phyloP scores from a whole-genome alignment of 1,284 basidiomycete genomes.

The Cryptococcus depauperatus region DNA sequence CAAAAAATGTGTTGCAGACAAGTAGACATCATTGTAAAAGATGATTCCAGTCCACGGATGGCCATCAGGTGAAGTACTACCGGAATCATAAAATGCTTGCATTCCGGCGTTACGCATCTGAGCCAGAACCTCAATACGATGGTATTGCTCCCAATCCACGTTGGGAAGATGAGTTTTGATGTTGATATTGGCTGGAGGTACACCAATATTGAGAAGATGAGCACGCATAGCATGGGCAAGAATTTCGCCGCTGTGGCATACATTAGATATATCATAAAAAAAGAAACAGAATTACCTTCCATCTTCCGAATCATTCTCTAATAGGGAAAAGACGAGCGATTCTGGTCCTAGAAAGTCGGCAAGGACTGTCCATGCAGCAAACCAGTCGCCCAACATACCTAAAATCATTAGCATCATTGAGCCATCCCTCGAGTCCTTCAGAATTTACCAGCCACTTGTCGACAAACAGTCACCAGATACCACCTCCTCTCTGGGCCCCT shows the following conservation, averaged over 20 bases:
- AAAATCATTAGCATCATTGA: neutral
- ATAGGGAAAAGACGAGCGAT: conserved; percentile 30
- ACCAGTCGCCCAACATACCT: conserved; percentile 42
- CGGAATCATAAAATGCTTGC: conserved; percentile 38
- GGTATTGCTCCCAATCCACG: conserved; percentile 34
- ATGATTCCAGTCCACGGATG: conserved; percentile 40
- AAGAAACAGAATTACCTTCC: conserved; percentile 24
- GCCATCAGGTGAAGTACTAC: conserved; percentile 34
- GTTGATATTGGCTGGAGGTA: conserved; percentile 39
- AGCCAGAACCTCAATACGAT: conserved; percentile 44
- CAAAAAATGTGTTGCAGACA: conserved; percentile 44
- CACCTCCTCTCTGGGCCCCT: conserved; percentile 26
- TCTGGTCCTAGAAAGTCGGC: conserved; percentile 40
- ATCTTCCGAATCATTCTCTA: conserved; percentile 38
- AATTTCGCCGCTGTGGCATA: conserved; percentile 25
- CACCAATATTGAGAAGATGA: conserved; percentile 38
- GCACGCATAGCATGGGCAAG: conserved; percentile 30
- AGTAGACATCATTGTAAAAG: conserved; percentile 48
- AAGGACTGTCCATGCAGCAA: conserved; percentile 39
- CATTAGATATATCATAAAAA: neutral
- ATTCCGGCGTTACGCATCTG: conserved; percentile 45
- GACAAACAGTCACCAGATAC: conserved; percentile 33
- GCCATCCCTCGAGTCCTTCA: too few species aligned
- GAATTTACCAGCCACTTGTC: conserved; percentile 36
- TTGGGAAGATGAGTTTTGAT: conserved; percentile 30